Base-by-base conservation (phyloP, 148 eudicot species). In the Arctostaphylos glauca region DNA sequence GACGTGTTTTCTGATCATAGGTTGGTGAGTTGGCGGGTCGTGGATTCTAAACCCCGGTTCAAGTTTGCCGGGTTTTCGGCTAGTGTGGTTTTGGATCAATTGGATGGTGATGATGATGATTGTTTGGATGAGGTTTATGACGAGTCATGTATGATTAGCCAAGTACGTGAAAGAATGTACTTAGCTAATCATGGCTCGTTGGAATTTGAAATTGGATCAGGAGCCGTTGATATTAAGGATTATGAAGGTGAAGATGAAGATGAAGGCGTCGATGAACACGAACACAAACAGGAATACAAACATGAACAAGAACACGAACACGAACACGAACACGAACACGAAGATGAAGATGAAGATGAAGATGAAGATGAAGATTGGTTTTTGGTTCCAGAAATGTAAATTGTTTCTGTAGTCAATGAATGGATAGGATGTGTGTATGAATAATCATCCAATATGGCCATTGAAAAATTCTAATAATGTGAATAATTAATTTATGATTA, bases 281-380 rank as follows among this genome's bases (percentile, higher is more conserved):
- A 31, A 31, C 38, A 31, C 38, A 31, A 31, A 31, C 38, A 31
- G 0, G 38, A 31, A 31, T 31, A 31, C 38, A 1, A 31, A 31
- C 0, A 1, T 31, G 38, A 31, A 31, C 38, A 31, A n/a, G 88
- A 85, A 31, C 38, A 31, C 38, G 38, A 31, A 31, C 38, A 31
- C 38, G 1, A 31, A 31, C 38, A 31, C 38, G 38, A 31, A 31
- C 1, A 31, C 38, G 38, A 31, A 31, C 0, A 1, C 81, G 87
- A 88, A 88, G 87, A 82, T 85, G 91, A 90, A 2, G 84, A 86
- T 38, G 90, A 80, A 77, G 60, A 90, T 38, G 93, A 82, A 43
- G 62, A 91, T 44, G 93, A 89, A 76, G 90, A 91, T 52, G 93
- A 89, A 76, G 90, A 85, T 44, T 90, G 94, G 92, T 84, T 86